Evolutionary conservation across 176 grass and related monocot genomes (phyloP), one percentile per base, ranked within the genome.

Genomic region (Triticum timopheevii): DNA sequence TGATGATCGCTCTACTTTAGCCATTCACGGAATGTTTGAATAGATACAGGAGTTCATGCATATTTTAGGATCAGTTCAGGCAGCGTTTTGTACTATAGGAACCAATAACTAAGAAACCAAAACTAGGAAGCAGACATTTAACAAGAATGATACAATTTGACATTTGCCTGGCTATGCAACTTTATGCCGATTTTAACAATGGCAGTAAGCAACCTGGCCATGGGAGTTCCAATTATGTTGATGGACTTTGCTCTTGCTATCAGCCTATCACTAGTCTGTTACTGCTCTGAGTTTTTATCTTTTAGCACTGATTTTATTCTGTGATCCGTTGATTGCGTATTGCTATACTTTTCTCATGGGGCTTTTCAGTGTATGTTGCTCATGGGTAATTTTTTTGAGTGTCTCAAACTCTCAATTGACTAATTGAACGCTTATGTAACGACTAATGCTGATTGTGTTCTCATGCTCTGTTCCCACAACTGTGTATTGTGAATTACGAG

Each of bases 151-250:
- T 22, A 30, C 20, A 62, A 1, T 66, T 79, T 8, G n/a, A 42
- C 58, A 30, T 59, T 79, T 69, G 10, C 15, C 8, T 91, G 20
- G 54, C 20, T 42, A 16, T 75, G 6, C 44, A 80, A 73, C 42
- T 87, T 73, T 80, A 47, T 81, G 77, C 40, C 50, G 3, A 76
- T 81, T 20, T 49, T 30, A 38, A 38, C 40, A 69, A 50, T 40
- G 7, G 5, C 49, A 78, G 24, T 71, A 10, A 34, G 11, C 72
- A 52, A 6, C 19, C 83, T 76, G 5, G 8, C 13, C 12, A 62
- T 23, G 13, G 13, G 7, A 45, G 4, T 45, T 47, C 31, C 5
- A 70, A 5, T 61, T 11, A 80, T 61, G 65, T n/a, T 31, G 35
- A 72, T 54, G 17, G 13, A 36, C 30, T 77, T 78, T 73, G 22